A percentile compares a stretch with the other conserved stretches of the same genome.
These are phyloP conservation scores for Nevesoporus exiguus DNA, from an alignment of 768 basidiomycete species.

Conservation along the genomic window DNA sequence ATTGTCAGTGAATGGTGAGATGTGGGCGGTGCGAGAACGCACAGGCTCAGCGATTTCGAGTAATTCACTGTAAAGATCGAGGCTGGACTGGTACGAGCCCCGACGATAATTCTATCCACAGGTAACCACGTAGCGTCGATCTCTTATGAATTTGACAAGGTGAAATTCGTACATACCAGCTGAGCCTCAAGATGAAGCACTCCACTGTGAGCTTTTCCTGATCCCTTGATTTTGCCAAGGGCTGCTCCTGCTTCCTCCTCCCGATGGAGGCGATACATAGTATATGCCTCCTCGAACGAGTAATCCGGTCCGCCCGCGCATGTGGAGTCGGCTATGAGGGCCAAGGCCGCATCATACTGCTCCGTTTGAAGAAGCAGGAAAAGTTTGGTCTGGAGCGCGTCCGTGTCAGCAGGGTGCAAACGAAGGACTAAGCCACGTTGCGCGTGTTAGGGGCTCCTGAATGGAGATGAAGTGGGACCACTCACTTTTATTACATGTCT, in stretches of 20 bases:
- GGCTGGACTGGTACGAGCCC: slow-evolving; percentile 68
- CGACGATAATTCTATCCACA: slow-evolving; percentile 66
- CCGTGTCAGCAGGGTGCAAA: slow-evolving; percentile 60
- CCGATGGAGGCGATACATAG: slow-evolving; percentile 78
- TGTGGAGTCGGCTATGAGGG: slow-evolving; percentile 41
- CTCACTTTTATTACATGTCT: slow-evolving; percentile 90
- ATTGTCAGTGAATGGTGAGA: neutral
- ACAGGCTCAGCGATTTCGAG: slow-evolving; percentile 78
- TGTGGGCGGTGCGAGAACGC: slow-evolving; percentile 31
- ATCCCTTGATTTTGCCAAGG: slow-evolving; percentile 46
- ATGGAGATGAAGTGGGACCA: slow-evolving; percentile 23
- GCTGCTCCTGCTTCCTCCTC: slow-evolving; percentile 63
- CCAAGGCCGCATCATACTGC: slow-evolving; percentile 67
- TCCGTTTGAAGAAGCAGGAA: slow-evolving; percentile 87
- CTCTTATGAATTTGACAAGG: slow-evolving; percentile 18
- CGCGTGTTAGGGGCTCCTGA: slow-evolving; percentile 20
- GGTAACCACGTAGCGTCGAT: slow-evolving; percentile 12
- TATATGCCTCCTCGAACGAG: slow-evolving; percentile 75
- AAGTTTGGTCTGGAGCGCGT: slow-evolving; percentile 80
- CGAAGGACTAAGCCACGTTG: slow-evolving; percentile 54
- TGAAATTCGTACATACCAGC: slow-evolving; percentile 51
- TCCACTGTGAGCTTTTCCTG: slow-evolving; percentile 51
- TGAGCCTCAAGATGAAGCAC: slow-evolving; percentile 83
- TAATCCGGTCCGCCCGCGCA: slow-evolving; percentile 12
- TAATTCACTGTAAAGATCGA: slow-evolving; percentile 77